These are phyloP conservation scores for Chytriomyces sp. DNA, from an alignment of 192 early-diverging fungal species.

Conservation along the genomic window DNA sequence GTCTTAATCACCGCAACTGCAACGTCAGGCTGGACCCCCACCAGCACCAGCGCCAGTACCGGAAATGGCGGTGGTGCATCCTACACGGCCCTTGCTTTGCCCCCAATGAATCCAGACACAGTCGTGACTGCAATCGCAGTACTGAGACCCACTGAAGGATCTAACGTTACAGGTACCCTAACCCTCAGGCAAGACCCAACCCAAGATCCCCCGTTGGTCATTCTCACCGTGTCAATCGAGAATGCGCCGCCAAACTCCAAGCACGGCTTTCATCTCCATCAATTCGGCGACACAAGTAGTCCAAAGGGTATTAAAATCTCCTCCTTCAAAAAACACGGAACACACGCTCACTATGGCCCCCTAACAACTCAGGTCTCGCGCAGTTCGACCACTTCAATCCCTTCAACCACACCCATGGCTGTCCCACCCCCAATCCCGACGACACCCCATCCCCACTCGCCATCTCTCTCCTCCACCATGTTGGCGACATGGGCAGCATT, in stretches of 20 bases:
- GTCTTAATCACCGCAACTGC: too few species aligned
- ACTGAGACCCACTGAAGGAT: background rate
- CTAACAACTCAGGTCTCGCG: too few species aligned
- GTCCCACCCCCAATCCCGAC: slow-evolving; percentile 5
- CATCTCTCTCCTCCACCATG: background rate
- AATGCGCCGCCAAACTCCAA: background rate
- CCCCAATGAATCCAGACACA: too few species aligned
- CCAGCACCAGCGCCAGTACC: too few species aligned
- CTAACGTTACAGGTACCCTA: background rate
- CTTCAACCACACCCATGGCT: slow-evolving; percentile 29
- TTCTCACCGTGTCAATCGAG: background rate
- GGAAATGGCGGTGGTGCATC: too few species aligned
- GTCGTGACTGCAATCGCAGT: too few species aligned
- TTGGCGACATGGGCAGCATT: slow-evolving; percentile 41
- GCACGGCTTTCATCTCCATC: slow-evolving; percentile 33
- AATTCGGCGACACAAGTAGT: slow-evolving; percentile 29
- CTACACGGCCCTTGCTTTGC: too few species aligned
- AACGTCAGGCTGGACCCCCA: too few species aligned
- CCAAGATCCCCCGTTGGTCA: background rate
- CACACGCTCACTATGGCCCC: too few species aligned
- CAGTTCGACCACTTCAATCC: slow-evolving; percentile 39
- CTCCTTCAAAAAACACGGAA: too few species aligned
- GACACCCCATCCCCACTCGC: background rate
- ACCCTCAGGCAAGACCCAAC: background rate
- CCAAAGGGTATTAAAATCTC: too few species aligned